Evolutionary conservation across 768 basidiomycete genomes (phyloP).

Genomic region (Amylocystis lapponica): DNA sequence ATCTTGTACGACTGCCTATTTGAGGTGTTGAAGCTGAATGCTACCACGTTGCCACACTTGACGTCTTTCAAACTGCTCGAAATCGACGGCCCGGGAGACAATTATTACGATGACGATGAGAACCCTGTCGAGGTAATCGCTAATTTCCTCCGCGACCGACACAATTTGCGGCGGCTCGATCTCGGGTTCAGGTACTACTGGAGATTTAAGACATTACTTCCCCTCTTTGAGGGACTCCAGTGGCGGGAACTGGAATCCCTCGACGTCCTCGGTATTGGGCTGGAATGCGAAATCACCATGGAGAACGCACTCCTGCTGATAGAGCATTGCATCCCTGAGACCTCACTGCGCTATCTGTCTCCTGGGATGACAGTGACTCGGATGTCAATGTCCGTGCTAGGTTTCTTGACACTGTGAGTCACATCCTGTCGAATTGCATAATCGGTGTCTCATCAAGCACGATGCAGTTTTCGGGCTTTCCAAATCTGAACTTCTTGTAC

Average conservation of each 20-base stretch:
- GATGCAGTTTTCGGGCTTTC: not conserved
- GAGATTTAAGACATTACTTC: no score
- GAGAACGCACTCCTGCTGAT: not conserved
- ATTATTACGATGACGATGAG: not conserved
- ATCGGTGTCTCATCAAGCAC: not conserved
- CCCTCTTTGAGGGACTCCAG: no score
- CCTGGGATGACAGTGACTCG: no score
- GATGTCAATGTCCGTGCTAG: no score
- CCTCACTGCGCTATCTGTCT: not conserved
- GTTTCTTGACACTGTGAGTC: no score
- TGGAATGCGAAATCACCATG: not conserved
- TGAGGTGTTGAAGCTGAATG: not conserved
- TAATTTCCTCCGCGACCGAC: constrained; percentile 3
- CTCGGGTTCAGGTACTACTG: no score
- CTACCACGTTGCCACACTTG: constrained; percentile 3
- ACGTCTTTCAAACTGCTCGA: constrained; percentile 7
- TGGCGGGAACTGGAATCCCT: constrained; percentile 5
- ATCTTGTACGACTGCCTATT: not conserved
- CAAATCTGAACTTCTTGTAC: not conserved
- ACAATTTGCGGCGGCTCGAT: constrained; percentile 4
- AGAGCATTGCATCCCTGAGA: not conserved
- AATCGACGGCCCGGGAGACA: not conserved
- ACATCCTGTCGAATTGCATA: no score
- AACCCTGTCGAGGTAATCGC: not conserved
- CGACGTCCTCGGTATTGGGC: constrained; percentile 5